Evolutionary conservation across 225 moss, liverwort and hornwort genomes (phyloP), one percentile per base, ranked within the genome.

Genomic region (Ulota crispa): DNA sequence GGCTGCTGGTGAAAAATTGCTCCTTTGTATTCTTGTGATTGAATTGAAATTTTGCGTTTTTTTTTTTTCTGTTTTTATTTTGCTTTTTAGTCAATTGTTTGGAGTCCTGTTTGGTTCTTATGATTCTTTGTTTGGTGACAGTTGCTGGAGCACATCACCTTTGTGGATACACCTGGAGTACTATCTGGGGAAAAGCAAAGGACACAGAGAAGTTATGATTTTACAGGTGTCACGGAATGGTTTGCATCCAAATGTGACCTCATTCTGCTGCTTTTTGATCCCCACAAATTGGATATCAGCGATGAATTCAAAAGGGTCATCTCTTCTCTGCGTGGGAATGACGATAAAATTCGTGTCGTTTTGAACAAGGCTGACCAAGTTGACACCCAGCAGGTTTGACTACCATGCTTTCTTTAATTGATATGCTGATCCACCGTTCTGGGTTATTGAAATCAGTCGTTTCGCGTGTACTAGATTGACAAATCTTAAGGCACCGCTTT

Each of bases 331-430:
- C 94, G 98, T 56, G 98, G 98, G 6, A 94, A 99, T 86, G 98
- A 99, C 80, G 98, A 99, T 75, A 99, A 99, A 85, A 96, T 99
- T 28, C 92, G 98, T 54, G 93, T 99, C 72, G 95, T 99, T 31
- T 84, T 99, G 66, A 99, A 99, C 88, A 99, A 99, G 81, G 98
- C 98, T 74, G 98, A 99, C 70, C 98, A 99, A 81, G 95, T 99
- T 50, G 95, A 99, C 76, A 99, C 98, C n/a, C 98, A 99, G 68
- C 98, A 98, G 98, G 97, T 95, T 77, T 18, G 78, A 63, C 71
- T 27, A 18, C 37, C 47, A 10, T 64, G 8, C 23, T 18, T 36
- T 31, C 45, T 19, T 74, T 70, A 14, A 20, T 8, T 31, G 39
- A 37, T 36, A 14, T 15, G 6, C 3, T 18, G 64, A 56, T 31